Evolutionary conservation across 148 eudicot genomes (phyloP).

Genomic region (Chenopodium berlandieri): DNA sequence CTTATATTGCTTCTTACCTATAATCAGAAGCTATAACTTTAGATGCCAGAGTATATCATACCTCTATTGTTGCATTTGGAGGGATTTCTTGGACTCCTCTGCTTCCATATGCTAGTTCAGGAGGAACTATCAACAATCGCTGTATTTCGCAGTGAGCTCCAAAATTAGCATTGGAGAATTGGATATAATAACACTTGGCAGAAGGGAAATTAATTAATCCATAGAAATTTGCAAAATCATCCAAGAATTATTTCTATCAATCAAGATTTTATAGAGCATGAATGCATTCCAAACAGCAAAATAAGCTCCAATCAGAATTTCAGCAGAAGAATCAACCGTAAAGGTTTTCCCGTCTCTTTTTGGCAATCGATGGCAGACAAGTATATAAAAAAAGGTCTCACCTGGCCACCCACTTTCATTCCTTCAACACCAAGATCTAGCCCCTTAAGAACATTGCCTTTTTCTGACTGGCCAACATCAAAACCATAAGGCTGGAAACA

Average conservation of each 20-base stretch:
- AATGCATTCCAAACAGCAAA: background rate
- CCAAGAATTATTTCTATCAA: background rate
- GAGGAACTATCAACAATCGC: constrained; percentile 85
- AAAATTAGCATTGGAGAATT: background rate
- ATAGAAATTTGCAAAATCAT: background rate
- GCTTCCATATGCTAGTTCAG: constrained; percentile 90
- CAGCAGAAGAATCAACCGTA: no score
- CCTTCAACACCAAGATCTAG: constrained; percentile 89
- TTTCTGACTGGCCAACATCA: constrained; percentile 91
- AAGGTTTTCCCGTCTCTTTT: background rate
- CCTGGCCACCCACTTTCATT: constrained; percentile 98
- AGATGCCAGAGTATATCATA: constrained; percentile 20
- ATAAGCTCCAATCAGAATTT: background rate
- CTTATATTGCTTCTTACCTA: background rate
- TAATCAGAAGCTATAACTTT: background rate
- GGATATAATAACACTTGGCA: no score
- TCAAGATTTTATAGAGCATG: background rate
- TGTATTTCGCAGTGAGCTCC: constrained; percentile 26
- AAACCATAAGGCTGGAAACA: constrained; percentile 88
- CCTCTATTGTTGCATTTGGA: constrained; percentile 95
- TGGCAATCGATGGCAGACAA: background rate
- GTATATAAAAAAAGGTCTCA: constrained; percentile 25
- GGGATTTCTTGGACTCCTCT: constrained; percentile 99
- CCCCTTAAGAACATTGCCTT: constrained; percentile 82
- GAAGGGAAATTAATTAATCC: background rate